These are phyloP conservation scores for Phaeoacremonium minimum DNA, from an alignment of 2,329 filamentous ascomycete genomes.

Conservation along the genomic window DNA sequence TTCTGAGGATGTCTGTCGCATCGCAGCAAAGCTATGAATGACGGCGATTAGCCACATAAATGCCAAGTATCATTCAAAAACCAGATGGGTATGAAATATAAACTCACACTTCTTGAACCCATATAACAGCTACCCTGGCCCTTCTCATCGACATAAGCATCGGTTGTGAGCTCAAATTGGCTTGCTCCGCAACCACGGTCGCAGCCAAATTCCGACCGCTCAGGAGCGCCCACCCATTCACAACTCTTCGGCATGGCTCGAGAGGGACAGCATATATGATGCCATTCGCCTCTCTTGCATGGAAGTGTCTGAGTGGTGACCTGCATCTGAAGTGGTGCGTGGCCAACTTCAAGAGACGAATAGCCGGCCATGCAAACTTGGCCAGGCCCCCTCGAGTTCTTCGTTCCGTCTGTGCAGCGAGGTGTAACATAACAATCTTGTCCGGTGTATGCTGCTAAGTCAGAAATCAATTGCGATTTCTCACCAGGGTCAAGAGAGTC, in stretches of 20 bases:
- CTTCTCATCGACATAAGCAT: conserved; percentile 8
- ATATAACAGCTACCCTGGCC: conserved; percentile 5
- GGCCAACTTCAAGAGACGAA: conserved; percentile 7
- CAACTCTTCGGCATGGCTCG: conserved; percentile 19
- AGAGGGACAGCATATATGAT: conserved; percentile 22
- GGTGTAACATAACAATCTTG: conserved; percentile 20
- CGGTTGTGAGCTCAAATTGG: conserved; percentile 10
- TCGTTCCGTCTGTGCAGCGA: conserved; percentile 14
- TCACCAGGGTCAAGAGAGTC: neutral
- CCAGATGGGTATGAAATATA: too few species aligned
- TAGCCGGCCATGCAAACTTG: conserved; percentile 16
- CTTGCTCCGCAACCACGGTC: conserved; percentile 8
- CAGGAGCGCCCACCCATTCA: conserved; percentile 17
- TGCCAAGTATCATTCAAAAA: too few species aligned
- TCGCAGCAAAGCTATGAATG: neutral
- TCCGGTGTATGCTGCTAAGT: conserved; percentile 16
- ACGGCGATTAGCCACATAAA: too few species aligned
- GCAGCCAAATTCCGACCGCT: conserved; percentile 13
- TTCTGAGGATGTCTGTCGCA: neutral
- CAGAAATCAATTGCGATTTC: conserved; percentile 7
- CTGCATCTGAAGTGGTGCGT: conserved; percentile 7
- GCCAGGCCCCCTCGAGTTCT: conserved; percentile 8
- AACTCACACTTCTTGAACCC: neutral
- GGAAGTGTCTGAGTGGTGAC: neutral
- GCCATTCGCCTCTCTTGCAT: conserved; percentile 16